Conservation (phyloP, 163 green algal genomes). For the Prototheca cutis region DNA sequence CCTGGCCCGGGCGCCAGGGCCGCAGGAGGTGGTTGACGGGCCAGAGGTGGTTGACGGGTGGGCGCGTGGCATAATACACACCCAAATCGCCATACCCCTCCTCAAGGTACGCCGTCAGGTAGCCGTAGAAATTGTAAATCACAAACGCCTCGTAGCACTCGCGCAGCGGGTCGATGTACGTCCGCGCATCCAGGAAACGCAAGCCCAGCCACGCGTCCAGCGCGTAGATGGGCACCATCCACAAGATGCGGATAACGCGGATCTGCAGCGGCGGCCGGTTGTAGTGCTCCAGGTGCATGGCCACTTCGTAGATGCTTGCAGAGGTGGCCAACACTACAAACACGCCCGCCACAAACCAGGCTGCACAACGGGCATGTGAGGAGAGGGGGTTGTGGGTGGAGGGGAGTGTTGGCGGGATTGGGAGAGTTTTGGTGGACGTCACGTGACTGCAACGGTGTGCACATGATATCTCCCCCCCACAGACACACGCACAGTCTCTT, state of each 20-base stretch:
- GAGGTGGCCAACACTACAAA: slow-evolving; percentile 87
- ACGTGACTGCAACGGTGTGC: too few relatives aligned
- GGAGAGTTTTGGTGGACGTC: neutral
- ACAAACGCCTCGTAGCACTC: slow-evolving; percentile 93
- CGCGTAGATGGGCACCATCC: slow-evolving; percentile 84
- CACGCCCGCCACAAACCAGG: slow-evolving; percentile 84
- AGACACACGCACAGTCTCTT: too few relatives aligned
- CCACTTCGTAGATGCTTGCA: slow-evolving; percentile 85
- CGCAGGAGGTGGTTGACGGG: slow-evolving; percentile 27
- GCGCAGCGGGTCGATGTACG: slow-evolving; percentile 77
- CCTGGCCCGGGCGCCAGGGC: slow-evolving; percentile 60
- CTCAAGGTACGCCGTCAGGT: slow-evolving; percentile 74
- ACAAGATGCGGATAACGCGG: slow-evolving; percentile 71
- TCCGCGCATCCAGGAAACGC: slow-evolving; percentile 56
- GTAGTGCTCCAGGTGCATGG: slow-evolving; percentile 93
- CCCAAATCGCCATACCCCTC: slow-evolving; percentile 65
- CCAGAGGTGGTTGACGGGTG: slow-evolving; percentile 25
- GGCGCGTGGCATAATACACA: slow-evolving; percentile 59
- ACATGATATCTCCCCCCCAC: too few relatives aligned
- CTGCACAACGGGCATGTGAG: too few relatives aligned
- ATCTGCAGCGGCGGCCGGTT: slow-evolving; percentile 78
- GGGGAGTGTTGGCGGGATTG: neutral
- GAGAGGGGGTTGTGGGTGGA: neutral
- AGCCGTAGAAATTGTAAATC: slow-evolving; percentile 92
- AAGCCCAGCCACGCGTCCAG: slow-evolving; percentile 78